Evolutionary conservation across 257 asterid genomes (phyloP), one percentile per base, ranked within the genome.

Genomic region (Nicotiana benthamiana): DNA sequence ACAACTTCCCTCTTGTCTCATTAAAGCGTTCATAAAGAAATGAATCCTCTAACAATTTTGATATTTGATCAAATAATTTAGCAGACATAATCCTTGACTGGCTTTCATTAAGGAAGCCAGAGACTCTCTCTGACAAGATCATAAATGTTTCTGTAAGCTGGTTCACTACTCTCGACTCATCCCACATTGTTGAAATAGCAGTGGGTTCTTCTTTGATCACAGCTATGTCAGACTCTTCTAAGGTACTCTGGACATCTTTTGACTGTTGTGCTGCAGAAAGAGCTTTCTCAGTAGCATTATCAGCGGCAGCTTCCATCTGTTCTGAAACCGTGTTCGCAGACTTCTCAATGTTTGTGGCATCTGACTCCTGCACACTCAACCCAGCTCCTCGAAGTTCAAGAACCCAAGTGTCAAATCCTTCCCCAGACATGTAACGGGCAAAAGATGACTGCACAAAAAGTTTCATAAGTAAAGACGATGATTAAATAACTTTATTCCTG

Each of bases 331-430:
- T 88, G 67, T 80, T 85, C 74, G 95, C 94, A 0, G 95, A 86
- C 83, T 89, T 87, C 86, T 90, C 94, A 84, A 94, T 86, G 74
- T 91, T 90, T 83, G 88, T 88, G 68, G 72, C 7, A 80, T 88
- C 94, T 51, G 91, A 80, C 54, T 81, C 92, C 80, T 84, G 91
- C 53, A 82, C 86, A 89, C 98, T 92, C 91, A 96, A 84, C 70
- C 99, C 98, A 64, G 98, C 97, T 83, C 99, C 99, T 85, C 99
- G 90, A 76, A 94, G 96, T 90, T 96, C 99, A 74, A 96, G 91
- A 77, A 96, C 86, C 99, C 98, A 96, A 51, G 99, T 96, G 83
- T 96, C 99, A 90, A 92, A 96, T 88, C 99, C 99, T 88, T 94
- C 96, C 85, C 89, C 97, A 85, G 97, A 92, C 98, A 96, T 96